Conservation (phyloP, 495 filamentous ascomycete genomes). For the Aspergillus carlsbadensis region DNA sequence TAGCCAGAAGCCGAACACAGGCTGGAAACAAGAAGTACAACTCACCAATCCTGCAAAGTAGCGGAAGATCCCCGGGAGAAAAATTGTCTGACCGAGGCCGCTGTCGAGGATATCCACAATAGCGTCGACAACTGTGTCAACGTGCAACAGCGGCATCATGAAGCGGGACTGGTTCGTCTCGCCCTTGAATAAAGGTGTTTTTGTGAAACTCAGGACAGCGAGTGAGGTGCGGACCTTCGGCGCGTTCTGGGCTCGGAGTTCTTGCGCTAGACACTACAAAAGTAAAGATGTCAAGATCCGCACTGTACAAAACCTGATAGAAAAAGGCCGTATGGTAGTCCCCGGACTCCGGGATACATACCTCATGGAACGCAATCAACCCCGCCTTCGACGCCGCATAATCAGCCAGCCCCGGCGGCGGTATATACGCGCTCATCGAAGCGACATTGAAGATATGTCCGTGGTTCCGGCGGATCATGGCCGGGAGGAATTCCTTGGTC, state of each 20-base stretch:
- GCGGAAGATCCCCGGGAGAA: constrained; percentile 32
- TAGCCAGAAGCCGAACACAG: too few relatives aligned
- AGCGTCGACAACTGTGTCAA: constrained; percentile 33
- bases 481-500: constrained; percentile 72
- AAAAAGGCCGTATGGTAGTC: background rate
- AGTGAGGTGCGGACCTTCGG: constrained; percentile 29
- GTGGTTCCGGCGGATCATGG: constrained; percentile 57
- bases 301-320: too few relatives aligned
- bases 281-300: background rate
- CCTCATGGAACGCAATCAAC: constrained; percentile 68
- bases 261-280: constrained; percentile 40
- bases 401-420: constrained; percentile 61
- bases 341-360: background rate
- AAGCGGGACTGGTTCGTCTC: constrained; percentile 30
- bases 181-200: constrained; percentile 32
- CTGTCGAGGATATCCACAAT: constrained; percentile 33
- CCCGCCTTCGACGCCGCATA: constrained; percentile 71
- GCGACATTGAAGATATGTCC: constrained; percentile 77
- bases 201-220: constrained; percentile 32
- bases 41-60: constrained; percentile 34
- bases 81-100: constrained; percentile 29
- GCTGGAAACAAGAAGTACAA: background rate
- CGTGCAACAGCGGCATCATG: constrained; percentile 33
- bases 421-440: constrained; percentile 67
- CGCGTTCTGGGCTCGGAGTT: constrained; percentile 39